phyloP scores from a whole-genome alignment of 306 rosid genomes.

The Quercus glauca region DNA sequence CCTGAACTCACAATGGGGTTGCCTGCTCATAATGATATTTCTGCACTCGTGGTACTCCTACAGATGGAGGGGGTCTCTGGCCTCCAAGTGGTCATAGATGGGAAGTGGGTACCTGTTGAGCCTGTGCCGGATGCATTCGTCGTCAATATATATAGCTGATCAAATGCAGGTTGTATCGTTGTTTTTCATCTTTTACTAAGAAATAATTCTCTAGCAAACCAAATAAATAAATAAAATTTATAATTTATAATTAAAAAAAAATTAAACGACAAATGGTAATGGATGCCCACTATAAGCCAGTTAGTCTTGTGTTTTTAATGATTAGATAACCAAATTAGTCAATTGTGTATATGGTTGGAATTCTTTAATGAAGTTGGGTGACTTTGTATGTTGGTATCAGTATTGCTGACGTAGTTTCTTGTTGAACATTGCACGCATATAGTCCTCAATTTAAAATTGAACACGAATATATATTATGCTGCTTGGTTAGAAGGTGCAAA shows the following conservation, averaged over 20 bases:
- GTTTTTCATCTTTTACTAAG: not conserved
- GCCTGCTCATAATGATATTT: slow-evolving; percentile 11
- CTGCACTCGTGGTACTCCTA: not conserved
- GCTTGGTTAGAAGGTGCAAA: too few relatives aligned
- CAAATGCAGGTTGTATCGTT: slow-evolving; percentile 11
- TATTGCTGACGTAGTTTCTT: too few relatives aligned
- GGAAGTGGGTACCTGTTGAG: slow-evolving; percentile 11
- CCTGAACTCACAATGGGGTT: slow-evolving; percentile 21
- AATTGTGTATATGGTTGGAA: too few relatives aligned
- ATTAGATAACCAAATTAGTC: too few relatives aligned
- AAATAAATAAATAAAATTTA: not conserved
- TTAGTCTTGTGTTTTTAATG: not conserved
- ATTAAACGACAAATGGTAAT: too few relatives aligned
- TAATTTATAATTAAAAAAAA: too few relatives aligned
- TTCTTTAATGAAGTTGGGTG: too few relatives aligned
- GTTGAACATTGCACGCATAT: too few relatives aligned
- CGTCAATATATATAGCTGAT: slow-evolving; percentile 18
- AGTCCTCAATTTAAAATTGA: too few relatives aligned
- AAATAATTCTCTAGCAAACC: not conserved
- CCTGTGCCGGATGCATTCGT: slow-evolving; percentile 23
- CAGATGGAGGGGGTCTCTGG: slow-evolving; percentile 18
- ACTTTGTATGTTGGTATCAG: too few relatives aligned
- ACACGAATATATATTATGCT: too few relatives aligned
- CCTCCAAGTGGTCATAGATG: slow-evolving; percentile 8
- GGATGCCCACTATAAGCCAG: not conserved